Evolutionary conservation across 208 protist genomes (phyloP), one percentile per base, ranked within the genome.

Genomic region (Crithidia brevicula): DNA sequence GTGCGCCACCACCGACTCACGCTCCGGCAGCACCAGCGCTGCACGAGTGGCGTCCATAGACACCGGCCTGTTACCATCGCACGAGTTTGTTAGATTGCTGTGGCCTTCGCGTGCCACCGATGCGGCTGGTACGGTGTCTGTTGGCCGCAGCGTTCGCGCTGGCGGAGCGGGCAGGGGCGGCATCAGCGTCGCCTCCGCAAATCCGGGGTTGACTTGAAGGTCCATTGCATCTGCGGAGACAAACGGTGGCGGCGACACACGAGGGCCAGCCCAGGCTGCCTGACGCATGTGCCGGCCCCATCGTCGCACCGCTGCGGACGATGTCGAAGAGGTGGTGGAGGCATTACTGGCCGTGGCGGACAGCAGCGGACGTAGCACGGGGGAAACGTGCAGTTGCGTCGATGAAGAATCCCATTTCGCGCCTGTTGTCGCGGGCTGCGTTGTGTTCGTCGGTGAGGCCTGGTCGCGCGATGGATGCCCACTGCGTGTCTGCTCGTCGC

Each of bases 241-340:
- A 13, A 65, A 65, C 18, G 59, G 59, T 20, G 59, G 59, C 16
- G 59, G 45, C 1, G n/a, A 25, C 15, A 31, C 45, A 10, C 11
- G 45, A 1, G 45, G 46, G 1, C 59, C 59, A 7, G 45, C 45
- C 43, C 18, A 31, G 13, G 59, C 59, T 0, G 45, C 59, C 31
- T 65, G 59, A 38, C 59, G 59, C 59, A 65, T 65, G 46, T 65
- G 59, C 0, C 33, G 59, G 4, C 43, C 28, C 59, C 59, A 65
- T 1, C 59, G 59, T 15, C 45, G 59, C 6, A 45, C 43, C 4
- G 59, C 30, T 27, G 43, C 59, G 1, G 59, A 50, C 4, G 42
- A 38, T 28, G 1, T 20, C 22, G 59, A 65, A 1, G 43, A 65
- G 20, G 2, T 22, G 6, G 45, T 54, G 22, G 45, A 53, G 22